Evolutionary conservation across 345 rosid species (phyloP).

Genomic region (Brassica juncea): DNA sequence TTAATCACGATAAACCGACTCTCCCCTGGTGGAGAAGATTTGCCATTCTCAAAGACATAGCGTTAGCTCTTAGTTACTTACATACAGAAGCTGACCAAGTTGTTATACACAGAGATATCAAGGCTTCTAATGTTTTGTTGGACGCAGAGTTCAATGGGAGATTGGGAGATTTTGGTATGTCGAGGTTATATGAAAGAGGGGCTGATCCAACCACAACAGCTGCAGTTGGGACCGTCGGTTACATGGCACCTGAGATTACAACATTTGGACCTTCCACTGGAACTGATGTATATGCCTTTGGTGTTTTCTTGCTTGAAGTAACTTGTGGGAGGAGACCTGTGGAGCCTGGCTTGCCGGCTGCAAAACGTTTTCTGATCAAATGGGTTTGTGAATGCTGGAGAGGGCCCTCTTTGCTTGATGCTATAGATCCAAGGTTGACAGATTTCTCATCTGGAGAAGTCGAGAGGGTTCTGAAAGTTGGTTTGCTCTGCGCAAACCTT

Average conservation of each 20-base stretch:
- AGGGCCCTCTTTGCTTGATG: slow-evolving; percentile 39
- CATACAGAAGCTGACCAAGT: slow-evolving; percentile 61
- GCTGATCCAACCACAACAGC: slow-evolving; percentile 67
- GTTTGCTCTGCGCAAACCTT: slow-evolving; percentile 46
- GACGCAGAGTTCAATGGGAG: slow-evolving; percentile 70
- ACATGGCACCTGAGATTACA: slow-evolving; percentile 53
- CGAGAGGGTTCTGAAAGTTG: slow-evolving; percentile 51
- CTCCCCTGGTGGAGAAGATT: slow-evolving; percentile 52
- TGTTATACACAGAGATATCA: slow-evolving; percentile 56
- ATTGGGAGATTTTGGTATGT: slow-evolving; percentile 94
- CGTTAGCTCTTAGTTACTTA: slow-evolving; percentile 49
- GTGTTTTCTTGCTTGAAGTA: slow-evolving; percentile 52
- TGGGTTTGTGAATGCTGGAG: slow-evolving; percentile 45
- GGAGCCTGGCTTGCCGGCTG: slow-evolving; percentile 43
- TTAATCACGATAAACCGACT: slow-evolving; percentile 10
- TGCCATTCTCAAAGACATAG: slow-evolving; percentile 44
- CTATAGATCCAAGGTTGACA: slow-evolving; percentile 45
- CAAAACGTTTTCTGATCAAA: slow-evolving; percentile 38
- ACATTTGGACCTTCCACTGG: slow-evolving; percentile 45
- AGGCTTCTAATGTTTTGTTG: slow-evolving; percentile 51
- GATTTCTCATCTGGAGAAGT: slow-evolving; percentile 39
- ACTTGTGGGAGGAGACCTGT: slow-evolving; percentile 68
- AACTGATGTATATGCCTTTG: slow-evolving; percentile 54
- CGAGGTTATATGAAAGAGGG: slow-evolving; percentile 76
- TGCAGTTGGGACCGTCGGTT: slow-evolving; percentile 81